Evolutionary conservation across 805 yeast genomes (phyloP).

Genomic region (Lachancea lanzarotensis): DNA sequence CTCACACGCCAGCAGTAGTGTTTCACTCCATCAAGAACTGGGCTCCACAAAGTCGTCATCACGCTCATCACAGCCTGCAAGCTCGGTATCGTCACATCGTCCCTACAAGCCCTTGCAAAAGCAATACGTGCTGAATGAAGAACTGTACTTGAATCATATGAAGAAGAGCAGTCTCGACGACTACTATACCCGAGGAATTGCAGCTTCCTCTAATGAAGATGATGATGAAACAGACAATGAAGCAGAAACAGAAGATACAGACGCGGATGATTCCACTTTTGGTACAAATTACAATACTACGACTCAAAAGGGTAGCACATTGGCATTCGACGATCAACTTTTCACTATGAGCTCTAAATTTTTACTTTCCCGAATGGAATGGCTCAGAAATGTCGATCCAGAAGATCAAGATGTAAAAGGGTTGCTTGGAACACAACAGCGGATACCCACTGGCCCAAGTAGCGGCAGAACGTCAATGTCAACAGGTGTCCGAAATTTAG

Average conservation of each 20-base stretch:
- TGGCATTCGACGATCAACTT: slow-evolving; percentile 17
- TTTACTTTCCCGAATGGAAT: slow-evolving; percentile 23
- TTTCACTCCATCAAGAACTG: slow-evolving; percentile 8
- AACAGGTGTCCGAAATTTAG: neutral
- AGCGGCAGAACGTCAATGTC: neutral
- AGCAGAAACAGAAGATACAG: slow-evolving; percentile 29
- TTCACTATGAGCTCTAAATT: slow-evolving; percentile 25
- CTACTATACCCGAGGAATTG: slow-evolving; percentile 62
- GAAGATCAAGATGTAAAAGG: slow-evolving; percentile 17
- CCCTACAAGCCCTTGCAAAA: slow-evolving; percentile 22
- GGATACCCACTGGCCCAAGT: slow-evolving; percentile 4
- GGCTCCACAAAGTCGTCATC: slow-evolving; percentile 17
- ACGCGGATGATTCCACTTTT: slow-evolving; percentile 22
- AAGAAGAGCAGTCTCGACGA: slow-evolving; percentile 59
- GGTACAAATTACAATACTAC: slow-evolving; percentile 21
- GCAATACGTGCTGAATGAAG: slow-evolving; percentile 48
- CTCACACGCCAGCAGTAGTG: neutral
- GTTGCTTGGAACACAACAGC: slow-evolving; percentile 5
- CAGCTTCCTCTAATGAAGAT: slow-evolving; percentile 31
- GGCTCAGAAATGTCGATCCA: slow-evolving; percentile 41
- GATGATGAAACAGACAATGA: slow-evolving; percentile 31
- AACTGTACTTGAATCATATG: slow-evolving; percentile 55
- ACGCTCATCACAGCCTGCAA: slow-evolving; percentile 11
- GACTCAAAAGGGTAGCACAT: slow-evolving; percentile 9
- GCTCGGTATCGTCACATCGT: slow-evolving; percentile 5